Conservation (phyloP, 257 asterid genomes). For the Penstemon eatonii region DNA sequence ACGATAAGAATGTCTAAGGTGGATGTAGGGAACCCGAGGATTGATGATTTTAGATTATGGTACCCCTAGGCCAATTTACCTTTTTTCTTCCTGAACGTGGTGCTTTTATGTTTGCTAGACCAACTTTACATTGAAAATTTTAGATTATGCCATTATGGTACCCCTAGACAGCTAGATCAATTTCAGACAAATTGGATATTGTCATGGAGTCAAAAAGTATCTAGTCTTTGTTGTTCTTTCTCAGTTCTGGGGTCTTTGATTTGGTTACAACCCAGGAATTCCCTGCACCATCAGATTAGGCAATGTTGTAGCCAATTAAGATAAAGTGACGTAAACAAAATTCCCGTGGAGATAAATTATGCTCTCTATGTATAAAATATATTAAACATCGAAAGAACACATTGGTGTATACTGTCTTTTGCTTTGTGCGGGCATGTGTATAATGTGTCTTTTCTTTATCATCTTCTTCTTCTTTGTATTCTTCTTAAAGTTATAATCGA, state of each 20-base stretch:
- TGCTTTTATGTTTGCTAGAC: no score
- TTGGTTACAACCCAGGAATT: no score
- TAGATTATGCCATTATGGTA: no score
- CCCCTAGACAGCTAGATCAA: no score
- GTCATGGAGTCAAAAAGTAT: no score
- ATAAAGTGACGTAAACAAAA: neutral
- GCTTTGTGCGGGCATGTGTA: neutral
- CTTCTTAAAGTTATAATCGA: neutral
- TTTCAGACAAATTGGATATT: no score
- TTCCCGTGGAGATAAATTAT: neutral
- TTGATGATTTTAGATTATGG: conserved; percentile 16
- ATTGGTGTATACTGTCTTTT: neutral
- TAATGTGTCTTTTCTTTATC: neutral
- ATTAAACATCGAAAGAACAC: neutral
- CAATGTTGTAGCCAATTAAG: neutral
- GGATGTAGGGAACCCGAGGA: conserved; percentile 17
- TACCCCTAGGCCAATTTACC: neutral
- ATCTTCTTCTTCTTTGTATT: neutral
- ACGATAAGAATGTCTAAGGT: conserved; percentile 20
- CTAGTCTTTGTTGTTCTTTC: no score
- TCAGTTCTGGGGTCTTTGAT: no score
- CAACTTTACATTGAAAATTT: no score
- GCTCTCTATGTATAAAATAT: conserved; percentile 1
- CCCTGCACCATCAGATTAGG: neutral
- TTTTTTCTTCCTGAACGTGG: no score